These are phyloP conservation scores for Hebeloma cylindrosporum DNA, from an alignment of 768 basidiomycete genomes.

Conservation along the genomic window DNA sequence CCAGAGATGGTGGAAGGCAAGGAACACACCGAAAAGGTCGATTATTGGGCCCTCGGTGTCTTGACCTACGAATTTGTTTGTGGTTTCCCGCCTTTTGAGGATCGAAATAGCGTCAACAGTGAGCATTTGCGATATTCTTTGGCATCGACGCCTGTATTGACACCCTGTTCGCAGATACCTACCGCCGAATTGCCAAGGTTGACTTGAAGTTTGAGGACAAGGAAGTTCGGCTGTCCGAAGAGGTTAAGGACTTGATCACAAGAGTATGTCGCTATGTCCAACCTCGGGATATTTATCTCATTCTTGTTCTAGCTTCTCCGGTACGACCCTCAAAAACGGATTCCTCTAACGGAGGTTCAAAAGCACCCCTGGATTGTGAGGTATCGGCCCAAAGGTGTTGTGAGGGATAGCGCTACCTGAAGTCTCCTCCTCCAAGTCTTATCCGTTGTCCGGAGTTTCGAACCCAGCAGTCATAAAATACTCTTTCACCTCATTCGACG, in stretches of 20 bases:
- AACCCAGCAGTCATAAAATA: too few relatives aligned
- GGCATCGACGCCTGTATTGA: neutral
- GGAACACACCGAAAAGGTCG: conserved; percentile 87
- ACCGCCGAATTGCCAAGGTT: conserved; percentile 85
- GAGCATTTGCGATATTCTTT: conserved; percentile 22
- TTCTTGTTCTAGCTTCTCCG: conserved; percentile 64
- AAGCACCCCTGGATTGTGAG: conserved; percentile 86
- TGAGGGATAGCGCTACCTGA: conserved; percentile 28
- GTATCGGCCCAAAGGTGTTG: conserved; percentile 51
- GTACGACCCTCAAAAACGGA: conserved; percentile 74
- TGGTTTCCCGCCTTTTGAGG: conserved; percentile 82
- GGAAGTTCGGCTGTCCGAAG: conserved; percentile 54
- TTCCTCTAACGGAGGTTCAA: conserved; percentile 73
- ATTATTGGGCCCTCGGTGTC: conserved; percentile 97
- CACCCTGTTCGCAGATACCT: conserved; percentile 61
- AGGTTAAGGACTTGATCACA: conserved; percentile 66
- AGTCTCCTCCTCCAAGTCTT: too few relatives aligned
- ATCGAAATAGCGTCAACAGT: conserved; percentile 76
- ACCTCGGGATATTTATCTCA: neutral
- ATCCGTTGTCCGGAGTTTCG: too few relatives aligned
- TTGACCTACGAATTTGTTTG: conserved; percentile 92
- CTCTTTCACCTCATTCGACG: too few relatives aligned
- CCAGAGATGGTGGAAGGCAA: conserved; percentile 97
- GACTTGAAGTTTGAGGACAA: conserved; percentile 58
- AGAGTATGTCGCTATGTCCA: conserved; percentile 38